Percentiles rank a stretch among this genome's conserved stretches.
These are phyloP conservation scores for Apiotrichum laibachii DNA, from an alignment of 1,284 basidiomycete genomes.

Conservation along the genomic window DNA sequence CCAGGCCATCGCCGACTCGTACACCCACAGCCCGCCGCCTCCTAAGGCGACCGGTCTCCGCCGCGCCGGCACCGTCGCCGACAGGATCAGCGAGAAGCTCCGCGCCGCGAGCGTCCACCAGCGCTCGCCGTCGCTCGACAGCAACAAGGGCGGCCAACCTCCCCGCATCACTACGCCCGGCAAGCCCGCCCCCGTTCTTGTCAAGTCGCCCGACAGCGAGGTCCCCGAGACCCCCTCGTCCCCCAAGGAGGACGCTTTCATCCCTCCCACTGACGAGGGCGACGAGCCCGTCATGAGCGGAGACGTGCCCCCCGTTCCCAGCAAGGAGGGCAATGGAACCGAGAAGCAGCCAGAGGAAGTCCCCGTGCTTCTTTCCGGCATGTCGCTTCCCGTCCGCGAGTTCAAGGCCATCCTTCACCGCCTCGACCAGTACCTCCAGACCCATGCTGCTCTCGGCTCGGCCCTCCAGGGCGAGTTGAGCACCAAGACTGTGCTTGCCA, in stretches of 20 bases:
- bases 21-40: constrained; percentile 69
- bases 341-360: constrained; percentile 32
- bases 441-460: constrained; percentile 40
- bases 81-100: constrained; percentile 50
- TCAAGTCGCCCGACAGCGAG: constrained; percentile 8
- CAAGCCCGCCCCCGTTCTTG: constrained; percentile 14
- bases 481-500: constrained; percentile 60
- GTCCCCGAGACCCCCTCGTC: constrained; percentile 26
- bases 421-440: constrained; percentile 45
- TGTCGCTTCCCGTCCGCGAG: constrained; percentile 63
- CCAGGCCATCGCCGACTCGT: constrained; percentile 59
- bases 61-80: constrained; percentile 47
- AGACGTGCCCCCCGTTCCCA: constrained; percentile 22
- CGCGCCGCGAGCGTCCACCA: constrained; percentile 32
- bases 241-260: constrained; percentile 42
- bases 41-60: constrained; percentile 34
- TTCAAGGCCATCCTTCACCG: constrained; percentile 66
- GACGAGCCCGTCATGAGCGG: constrained; percentile 32
- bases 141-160: constrained; percentile 18
- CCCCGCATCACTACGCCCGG: background rate
- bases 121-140: constrained; percentile 27
- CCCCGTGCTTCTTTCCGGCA: constrained; percentile 68
- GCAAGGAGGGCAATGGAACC: constrained; percentile 10
- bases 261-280: constrained; percentile 41
- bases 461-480: constrained; percentile 17